These are phyloP conservation scores for Exophiala alcalophila DNA, from an alignment of 2,329 filamentous ascomycete species.

Conservation along the genomic window DNA sequence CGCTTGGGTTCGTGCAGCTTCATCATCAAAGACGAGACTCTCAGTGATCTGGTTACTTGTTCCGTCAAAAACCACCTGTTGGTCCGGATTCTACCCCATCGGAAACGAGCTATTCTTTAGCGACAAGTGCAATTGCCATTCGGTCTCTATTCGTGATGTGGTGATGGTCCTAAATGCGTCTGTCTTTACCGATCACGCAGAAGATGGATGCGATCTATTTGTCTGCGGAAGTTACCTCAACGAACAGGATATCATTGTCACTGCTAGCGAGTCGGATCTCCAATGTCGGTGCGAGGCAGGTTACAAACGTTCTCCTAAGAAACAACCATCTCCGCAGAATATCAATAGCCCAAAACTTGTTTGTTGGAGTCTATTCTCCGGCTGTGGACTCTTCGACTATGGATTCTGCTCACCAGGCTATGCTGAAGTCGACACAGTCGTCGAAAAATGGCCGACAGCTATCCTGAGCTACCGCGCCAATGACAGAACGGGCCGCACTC, in stretches of 20 bases:
- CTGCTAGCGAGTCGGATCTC: constrained; percentile 32
- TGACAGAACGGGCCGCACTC: constrained; percentile 35
- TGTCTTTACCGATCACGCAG: constrained; percentile 52
- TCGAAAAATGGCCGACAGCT: constrained; percentile 63
- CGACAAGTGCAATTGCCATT: constrained; percentile 68
- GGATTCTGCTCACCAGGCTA: constrained; percentile 60
- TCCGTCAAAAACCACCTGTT: constrained; percentile 68
- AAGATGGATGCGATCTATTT: constrained; percentile 56
- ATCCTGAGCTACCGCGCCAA: constrained; percentile 76
- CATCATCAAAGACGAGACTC: constrained; percentile 41
- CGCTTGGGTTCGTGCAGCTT: constrained; percentile 61
- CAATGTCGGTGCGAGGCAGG: constrained; percentile 29
- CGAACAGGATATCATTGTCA: constrained; percentile 58
- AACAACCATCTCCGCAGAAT: constrained; percentile 36
- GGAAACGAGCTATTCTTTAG: constrained; percentile 73
- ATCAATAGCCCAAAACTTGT: constrained; percentile 43
- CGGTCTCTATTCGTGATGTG: constrained; percentile 56
- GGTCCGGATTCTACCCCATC: constrained; percentile 59
- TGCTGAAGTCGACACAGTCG: constrained; percentile 63
- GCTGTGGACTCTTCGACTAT: constrained; percentile 72
- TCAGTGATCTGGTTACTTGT: constrained; percentile 73
- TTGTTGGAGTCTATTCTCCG: constrained; percentile 72
- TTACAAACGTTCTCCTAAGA: neutral
- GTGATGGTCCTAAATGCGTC: constrained; percentile 57
- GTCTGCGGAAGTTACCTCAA: constrained; percentile 67